Conservation (phyloP, 495 filamentous ascomycete species). For the Penicillium psychrofluorescens region DNA sequence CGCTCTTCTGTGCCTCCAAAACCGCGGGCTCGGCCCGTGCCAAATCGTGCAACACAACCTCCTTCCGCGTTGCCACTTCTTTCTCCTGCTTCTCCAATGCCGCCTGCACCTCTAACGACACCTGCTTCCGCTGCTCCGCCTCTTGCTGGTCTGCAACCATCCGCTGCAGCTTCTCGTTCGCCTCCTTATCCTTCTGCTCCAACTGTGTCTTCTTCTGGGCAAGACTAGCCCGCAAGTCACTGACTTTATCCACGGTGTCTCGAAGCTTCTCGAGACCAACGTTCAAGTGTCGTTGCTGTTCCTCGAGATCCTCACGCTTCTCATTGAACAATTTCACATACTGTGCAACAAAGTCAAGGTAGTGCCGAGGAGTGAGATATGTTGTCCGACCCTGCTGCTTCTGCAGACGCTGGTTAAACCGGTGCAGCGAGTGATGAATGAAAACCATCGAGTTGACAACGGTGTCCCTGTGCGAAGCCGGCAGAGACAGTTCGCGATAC, state of each 20-base stretch:
- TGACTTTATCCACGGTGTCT: slow-evolving; percentile 96
- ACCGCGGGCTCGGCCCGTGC: slow-evolving; percentile 92
- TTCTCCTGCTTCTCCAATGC: slow-evolving; percentile 84
- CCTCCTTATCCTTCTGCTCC: slow-evolving; percentile 87
- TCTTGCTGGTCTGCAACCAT: slow-evolving; percentile 97
- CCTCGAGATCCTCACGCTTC: slow-evolving; percentile 96
- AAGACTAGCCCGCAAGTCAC: slow-evolving; percentile 80
- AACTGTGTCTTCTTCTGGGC: slow-evolving; percentile 90
- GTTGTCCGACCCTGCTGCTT: slow-evolving; percentile 88
- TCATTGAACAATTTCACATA: slow-evolving; percentile 97
- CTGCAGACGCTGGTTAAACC: slow-evolving; percentile 79
- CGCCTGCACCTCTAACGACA: slow-evolving; percentile 79
- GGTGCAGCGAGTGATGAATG: slow-evolving; percentile 88
- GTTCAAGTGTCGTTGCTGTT: slow-evolving; percentile 96
- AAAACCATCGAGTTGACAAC: slow-evolving; percentile 98
- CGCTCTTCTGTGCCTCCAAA: slow-evolving; percentile 83
- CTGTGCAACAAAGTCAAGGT: slow-evolving; percentile 95
- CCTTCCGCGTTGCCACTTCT: slow-evolving; percentile 73
- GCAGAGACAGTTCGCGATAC: slow-evolving; percentile 76
- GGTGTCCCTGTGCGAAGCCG: slow-evolving; percentile 80
- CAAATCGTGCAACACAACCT: slow-evolving; percentile 82
- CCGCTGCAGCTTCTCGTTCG: slow-evolving; percentile 90
- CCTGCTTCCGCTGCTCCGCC: slow-evolving; percentile 83
- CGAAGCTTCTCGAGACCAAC: slow-evolving; percentile 96
- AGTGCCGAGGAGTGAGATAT: slow-evolving; percentile 92